These are phyloP conservation scores for Thelonectria blattea DNA, from an alignment of 2,329 filamentous ascomycete genomes.

Conservation along the genomic window DNA sequence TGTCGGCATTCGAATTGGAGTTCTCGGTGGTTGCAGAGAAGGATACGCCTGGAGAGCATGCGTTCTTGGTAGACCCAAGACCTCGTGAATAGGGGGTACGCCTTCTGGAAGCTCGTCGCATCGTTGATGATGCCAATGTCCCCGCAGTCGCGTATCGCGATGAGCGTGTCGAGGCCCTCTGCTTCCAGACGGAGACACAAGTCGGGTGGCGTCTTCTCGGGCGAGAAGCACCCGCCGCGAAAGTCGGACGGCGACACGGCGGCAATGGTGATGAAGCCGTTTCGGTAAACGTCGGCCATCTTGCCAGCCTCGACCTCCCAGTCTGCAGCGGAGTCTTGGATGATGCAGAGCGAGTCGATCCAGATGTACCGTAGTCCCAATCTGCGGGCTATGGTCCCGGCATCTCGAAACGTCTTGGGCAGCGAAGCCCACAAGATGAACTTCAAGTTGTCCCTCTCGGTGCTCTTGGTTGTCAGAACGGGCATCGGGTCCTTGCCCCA, in stretches of 20 bases:
- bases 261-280: not conserved
- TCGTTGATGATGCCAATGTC: not conserved
- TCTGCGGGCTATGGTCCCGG: not conserved
- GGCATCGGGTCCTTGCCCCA: constrained; percentile 6
- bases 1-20: constrained; percentile 27
- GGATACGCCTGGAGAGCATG: constrained; percentile 26
- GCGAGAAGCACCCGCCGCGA: constrained; percentile 7
- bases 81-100: constrained; percentile 8
- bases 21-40: constrained; percentile 28
- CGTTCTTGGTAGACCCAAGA: constrained; percentile 35
- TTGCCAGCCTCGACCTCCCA: not conserved
- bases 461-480: not conserved
- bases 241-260: not conserved
- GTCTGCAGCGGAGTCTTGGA: not conserved
- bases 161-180: not conserved
- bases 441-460: too few species aligned
- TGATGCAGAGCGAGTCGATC: not conserved
- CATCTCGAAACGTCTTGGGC: not conserved
- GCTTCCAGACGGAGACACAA: not conserved
- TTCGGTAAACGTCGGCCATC: not conserved
- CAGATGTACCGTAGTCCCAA: not conserved
- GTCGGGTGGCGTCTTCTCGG: not conserved
- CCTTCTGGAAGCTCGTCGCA: not conserved
- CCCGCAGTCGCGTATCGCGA: not conserved
- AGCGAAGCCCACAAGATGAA: too few species aligned